Base-by-base conservation (phyloP, 805 yeast species). In the Candida chilensis region DNA sequence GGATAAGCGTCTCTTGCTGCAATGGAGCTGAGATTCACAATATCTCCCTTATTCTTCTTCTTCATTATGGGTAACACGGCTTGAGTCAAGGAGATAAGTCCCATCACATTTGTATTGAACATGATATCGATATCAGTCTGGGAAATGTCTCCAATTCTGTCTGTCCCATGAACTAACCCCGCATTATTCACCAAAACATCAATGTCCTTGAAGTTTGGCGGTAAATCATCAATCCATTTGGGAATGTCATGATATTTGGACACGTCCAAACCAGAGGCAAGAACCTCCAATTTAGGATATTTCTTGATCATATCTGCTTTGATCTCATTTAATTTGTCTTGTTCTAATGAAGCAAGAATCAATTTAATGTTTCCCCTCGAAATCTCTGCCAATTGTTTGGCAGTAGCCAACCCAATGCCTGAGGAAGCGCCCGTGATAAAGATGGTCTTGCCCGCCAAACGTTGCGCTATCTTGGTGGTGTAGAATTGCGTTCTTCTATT, bases 371-470 rank as follows among this genome's bases (percentile, higher is more conserved):
- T 37, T 1, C 64, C 64, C 21, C 51, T 42, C 17, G 72, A 43
- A 37, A 67, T 58, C 38, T 64, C 75, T 26, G 95, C 92, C 40
- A 85, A 76, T 50, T 88, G 94, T 28, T 67, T 55, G 11, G 96
- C 97, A 8, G 96, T 87, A 32, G 95, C 92, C 41, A 74, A 75
- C 8, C 97, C 98, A 45, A 90, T 90, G 32, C 97, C 97, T 11
- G 95, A 77, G 16, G 95, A 84, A 6, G 97, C 97, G 37, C 97
- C 97, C 11, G 97, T 85, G 45, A 90, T 80, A 25, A 90, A 69
- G 19, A 85, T 68, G 14, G 78, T 75, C 50, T 90, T 88, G 29
- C 82, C 81, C 15, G 81, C 75, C 20, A 90, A 64, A 51, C 96
- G 72, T 50, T 78, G 78, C 25, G 88, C 84, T n/a, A n/a, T n/a